A percentile compares a stretch with the other conserved stretches of the same genome.
Evolutionary conservation across 1,139 yeast genomes (phyloP).

Genomic region (Geotrichum fermentans): DNA sequence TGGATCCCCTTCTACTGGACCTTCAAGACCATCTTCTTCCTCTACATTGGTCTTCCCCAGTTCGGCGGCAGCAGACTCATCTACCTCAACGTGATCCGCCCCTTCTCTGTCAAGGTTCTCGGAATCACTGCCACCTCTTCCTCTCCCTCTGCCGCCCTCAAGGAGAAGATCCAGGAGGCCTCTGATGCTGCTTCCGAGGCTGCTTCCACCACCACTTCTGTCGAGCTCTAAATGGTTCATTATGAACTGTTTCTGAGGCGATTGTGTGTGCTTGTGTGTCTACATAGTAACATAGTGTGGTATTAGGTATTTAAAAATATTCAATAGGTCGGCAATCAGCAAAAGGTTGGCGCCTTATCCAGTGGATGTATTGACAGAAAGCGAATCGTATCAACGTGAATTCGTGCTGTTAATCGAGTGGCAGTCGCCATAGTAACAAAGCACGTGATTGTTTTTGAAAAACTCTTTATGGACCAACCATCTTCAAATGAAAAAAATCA

Average conservation of each 20-base stretch:
- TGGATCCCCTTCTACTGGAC: conserved; percentile 97
- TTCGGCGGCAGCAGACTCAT: conserved; percentile 79
- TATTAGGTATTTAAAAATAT: too few species aligned
- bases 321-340: too few species aligned
- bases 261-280: too few species aligned
- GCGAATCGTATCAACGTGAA: too few species aligned
- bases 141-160: conserved; percentile 26
- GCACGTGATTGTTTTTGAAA: too few species aligned
- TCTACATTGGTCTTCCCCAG: conserved; percentile 83
- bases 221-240: conserved; percentile 25
- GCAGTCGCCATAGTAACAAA: too few species aligned
- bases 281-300: too few species aligned
- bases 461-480: too few species aligned
- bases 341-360: too few species aligned
- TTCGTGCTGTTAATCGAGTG: too few species aligned
- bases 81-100: conserved; percentile 61
- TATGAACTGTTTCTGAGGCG: too few species aligned
- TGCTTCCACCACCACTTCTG: conserved; percentile 32
- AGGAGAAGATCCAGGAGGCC: conserved; percentile 35
- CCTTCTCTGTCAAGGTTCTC: conserved; percentile 59
- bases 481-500: background rate
- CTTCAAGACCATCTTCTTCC: conserved; percentile 80
- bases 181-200: conserved; percentile 29
- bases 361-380: too few species aligned
- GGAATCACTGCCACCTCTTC: conserved; percentile 28